Evolutionary conservation across 768 basidiomycete genomes (phyloP).

Genomic region (Kwoniella shandongensis): DNA sequence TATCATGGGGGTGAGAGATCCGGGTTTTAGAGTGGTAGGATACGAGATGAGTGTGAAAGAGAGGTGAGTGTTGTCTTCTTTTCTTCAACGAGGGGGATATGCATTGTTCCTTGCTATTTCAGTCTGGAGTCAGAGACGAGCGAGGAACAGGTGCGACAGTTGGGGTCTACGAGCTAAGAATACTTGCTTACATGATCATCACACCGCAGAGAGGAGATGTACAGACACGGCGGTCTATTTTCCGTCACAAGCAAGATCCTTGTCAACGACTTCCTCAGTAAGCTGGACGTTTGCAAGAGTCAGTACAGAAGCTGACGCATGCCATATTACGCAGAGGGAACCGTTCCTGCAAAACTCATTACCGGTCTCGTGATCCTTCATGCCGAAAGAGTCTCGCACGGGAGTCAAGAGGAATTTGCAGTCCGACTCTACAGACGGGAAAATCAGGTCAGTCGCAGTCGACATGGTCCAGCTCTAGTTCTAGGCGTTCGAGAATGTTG

Average conservation of each 20-base stretch:
- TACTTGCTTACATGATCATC: neutral
- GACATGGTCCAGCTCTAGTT: neutral
- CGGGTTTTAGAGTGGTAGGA: slow-evolving; percentile 75
- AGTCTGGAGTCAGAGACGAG: too few relatives aligned
- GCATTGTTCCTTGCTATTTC: too few relatives aligned
- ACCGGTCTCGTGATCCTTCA: slow-evolving; percentile 88
- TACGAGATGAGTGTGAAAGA: slow-evolving; percentile 79
- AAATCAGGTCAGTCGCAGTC: slow-evolving; percentile 63
- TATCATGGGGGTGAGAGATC: slow-evolving; percentile 83
- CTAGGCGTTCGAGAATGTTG: neutral
- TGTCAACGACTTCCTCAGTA: slow-evolving; percentile 87
- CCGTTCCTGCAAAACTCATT: slow-evolving; percentile 76
- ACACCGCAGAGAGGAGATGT: slow-evolving; percentile 69
- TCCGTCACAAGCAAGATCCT: slow-evolving; percentile 92
- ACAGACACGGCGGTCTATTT: slow-evolving; percentile 82
- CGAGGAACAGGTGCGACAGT: too few relatives aligned
- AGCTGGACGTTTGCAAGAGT: slow-evolving; percentile 9
- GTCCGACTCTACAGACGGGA: slow-evolving; percentile 84
- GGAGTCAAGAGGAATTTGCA: slow-evolving; percentile 88
- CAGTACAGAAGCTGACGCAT: neutral
- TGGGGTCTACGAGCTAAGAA: too few relatives aligned
- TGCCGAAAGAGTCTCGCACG: slow-evolving; percentile 86
- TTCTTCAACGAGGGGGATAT: too few relatives aligned
- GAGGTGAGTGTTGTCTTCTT: slow-evolving; percentile 66
- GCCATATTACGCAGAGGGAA: slow-evolving; percentile 59